These are phyloP conservation scores for Fusarium longipes DNA, from an alignment of 2,329 filamentous ascomycete genomes.

Conservation along the genomic window DNA sequence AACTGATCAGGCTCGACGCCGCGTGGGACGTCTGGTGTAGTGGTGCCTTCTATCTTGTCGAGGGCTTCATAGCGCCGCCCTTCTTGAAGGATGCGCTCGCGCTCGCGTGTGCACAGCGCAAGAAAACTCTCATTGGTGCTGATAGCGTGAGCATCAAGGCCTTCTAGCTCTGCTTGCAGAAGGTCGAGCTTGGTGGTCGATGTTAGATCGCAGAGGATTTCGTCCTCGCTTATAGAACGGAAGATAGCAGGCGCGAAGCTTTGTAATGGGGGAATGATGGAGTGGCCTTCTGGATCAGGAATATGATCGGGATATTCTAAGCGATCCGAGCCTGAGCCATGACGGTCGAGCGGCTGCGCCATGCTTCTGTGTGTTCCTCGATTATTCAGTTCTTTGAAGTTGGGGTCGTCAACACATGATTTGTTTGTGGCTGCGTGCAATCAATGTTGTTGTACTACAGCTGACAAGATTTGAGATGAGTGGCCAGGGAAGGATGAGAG, in stretches of 20 bases:
- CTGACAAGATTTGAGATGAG: conserved; percentile 13
- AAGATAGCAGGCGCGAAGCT: conserved; percentile 45
- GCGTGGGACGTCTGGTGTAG: not conserved
- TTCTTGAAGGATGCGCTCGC: conserved; percentile 47
- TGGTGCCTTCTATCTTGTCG: not conserved
- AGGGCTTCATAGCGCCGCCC: conserved; percentile 34
- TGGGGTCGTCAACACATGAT: not conserved
- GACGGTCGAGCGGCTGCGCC: conserved; percentile 20
- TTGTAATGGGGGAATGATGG: conserved; percentile 19
- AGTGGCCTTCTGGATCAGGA: conserved; percentile 24
- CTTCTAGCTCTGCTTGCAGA: conserved; percentile 38
- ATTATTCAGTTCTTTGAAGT: not conserved
- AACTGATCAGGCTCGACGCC: conserved; percentile 24
- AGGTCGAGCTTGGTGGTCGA: conserved; percentile 27
- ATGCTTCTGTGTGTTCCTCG: conserved; percentile 7
- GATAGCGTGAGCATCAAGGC: conserved; percentile 44
- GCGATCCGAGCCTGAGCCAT: not conserved
- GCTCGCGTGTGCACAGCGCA: conserved; percentile 48
- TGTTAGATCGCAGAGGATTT: conserved; percentile 8
- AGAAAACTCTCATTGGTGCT: conserved; percentile 49
- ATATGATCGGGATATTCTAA: conserved; percentile 1
- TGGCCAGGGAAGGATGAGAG: not conserved
- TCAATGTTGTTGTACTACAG: conserved; percentile 14
- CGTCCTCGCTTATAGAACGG: conserved; percentile 45
- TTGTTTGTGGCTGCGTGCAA: conserved; percentile 8